phyloP scores from a whole-genome alignment of 306 rosid species.

The Oemleria cerasiformis region DNA sequence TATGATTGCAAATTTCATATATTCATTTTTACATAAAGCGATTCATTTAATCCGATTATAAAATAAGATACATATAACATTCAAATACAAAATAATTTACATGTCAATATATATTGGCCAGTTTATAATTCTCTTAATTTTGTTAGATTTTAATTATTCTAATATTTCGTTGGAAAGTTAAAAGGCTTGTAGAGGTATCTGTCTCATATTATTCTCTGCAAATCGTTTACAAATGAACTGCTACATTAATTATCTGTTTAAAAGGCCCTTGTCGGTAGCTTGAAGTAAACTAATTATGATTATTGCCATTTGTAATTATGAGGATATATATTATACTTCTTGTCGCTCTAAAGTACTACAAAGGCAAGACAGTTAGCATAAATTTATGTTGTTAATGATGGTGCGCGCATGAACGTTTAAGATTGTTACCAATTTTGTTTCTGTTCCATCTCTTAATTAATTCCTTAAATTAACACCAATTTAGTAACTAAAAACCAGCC shows the following conservation, averaged over 20 bases:
- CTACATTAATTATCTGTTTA: background rate
- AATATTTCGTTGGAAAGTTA: too few species aligned
- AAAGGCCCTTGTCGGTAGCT: background rate
- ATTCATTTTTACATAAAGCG: too few species aligned
- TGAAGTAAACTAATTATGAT: background rate
- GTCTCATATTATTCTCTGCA: too few species aligned
- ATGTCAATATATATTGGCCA: too few species aligned
- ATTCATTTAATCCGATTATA: too few species aligned
- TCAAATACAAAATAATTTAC: too few species aligned
- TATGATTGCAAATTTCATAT: too few species aligned
- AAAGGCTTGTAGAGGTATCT: too few species aligned
- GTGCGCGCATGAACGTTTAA: constrained; percentile 9
- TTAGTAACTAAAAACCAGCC: background rate
- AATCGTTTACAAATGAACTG: background rate
- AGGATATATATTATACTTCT: background rate
- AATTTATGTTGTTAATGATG: constrained; percentile 3
- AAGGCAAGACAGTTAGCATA: background rate
- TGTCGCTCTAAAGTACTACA: background rate
- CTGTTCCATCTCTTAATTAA: background rate
- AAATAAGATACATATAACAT: too few species aligned
- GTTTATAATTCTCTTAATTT: too few species aligned
- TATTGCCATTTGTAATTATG: background rate
- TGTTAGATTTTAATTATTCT: too few species aligned
- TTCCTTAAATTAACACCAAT: background rate
- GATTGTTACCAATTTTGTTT: background rate